These are phyloP conservation scores for Pseudogymnoascus sp. DNA, from an alignment of 2,329 filamentous ascomycete species.

Conservation along the genomic window DNA sequence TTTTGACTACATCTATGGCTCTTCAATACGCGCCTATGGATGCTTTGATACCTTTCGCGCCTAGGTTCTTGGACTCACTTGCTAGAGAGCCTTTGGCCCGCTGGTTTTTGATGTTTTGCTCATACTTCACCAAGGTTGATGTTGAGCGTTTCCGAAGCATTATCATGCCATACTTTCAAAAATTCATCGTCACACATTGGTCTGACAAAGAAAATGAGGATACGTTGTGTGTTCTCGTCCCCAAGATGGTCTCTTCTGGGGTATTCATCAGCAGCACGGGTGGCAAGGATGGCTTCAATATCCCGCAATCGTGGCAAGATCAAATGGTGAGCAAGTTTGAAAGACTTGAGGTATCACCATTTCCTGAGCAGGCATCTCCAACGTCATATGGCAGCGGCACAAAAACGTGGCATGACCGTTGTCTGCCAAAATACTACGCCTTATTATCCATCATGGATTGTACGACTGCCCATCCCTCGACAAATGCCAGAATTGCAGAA, in stretches of 20 bases:
- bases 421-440: constrained; percentile 59
- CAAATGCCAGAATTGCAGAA: constrained; percentile 57
- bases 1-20: constrained; percentile 55
- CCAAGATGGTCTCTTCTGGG: constrained; percentile 50
- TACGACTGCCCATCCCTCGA: constrained; percentile 56
- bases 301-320: constrained; percentile 64
- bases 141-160: constrained; percentile 66
- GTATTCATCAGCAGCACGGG: constrained; percentile 45
- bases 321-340: constrained; percentile 65
- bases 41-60: constrained; percentile 61
- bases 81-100: constrained; percentile 56
- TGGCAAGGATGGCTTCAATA: constrained; percentile 45
- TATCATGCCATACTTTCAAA: constrained; percentile 75
- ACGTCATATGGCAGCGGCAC: constrained; percentile 50
- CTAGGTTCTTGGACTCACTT: constrained; percentile 55
- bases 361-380: constrained; percentile 50
- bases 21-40: constrained; percentile 75
- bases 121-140: constrained; percentile 68
- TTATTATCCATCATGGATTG: constrained; percentile 55
- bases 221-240: constrained; percentile 59
- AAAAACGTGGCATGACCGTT: constrained; percentile 53
- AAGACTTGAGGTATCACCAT: constrained; percentile 53
- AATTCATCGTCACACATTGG: constrained; percentile 66
- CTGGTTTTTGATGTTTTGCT: constrained; percentile 81
- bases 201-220: constrained; percentile 56